phyloP scores from a whole-genome alignment of 2,329 filamentous ascomycete species.

The Pseudogymnoascus sp. region DNA sequence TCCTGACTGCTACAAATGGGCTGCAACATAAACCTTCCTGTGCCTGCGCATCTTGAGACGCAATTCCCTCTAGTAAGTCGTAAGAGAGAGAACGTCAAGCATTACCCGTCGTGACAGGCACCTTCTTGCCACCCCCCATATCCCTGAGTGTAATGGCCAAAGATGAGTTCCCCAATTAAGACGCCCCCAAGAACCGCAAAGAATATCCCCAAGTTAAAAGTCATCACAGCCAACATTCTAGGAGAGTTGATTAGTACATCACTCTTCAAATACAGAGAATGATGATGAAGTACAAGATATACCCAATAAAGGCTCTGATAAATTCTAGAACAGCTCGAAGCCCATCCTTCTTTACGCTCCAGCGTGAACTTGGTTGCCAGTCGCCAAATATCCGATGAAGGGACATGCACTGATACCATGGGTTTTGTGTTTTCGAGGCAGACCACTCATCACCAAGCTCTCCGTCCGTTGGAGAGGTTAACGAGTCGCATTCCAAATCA shows the following conservation, averaged over 20 bases:
- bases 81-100: background rate
- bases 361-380: background rate
- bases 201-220: constrained; percentile 28
- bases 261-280: background rate
- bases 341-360: background rate
- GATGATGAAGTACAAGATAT: constrained; percentile 23
- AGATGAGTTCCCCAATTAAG: constrained; percentile 25
- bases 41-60: too few species aligned
- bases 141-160: constrained; percentile 24
- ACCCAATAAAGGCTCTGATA: constrained; percentile 24
- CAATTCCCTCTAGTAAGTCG: background rate
- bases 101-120: background rate
- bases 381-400: background rate
- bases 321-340: constrained; percentile 18
- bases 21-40: too few species aligned
- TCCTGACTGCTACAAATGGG: too few species aligned
- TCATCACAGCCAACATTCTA: constrained; percentile 30
- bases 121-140: background rate
- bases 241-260: background rate
- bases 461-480: background rate
- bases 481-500: background rate
- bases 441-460: background rate
- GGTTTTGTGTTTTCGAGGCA: background rate
- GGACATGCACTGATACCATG: background rate
- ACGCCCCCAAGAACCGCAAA: constrained; percentile 28